These are phyloP conservation scores for Monilinia polystroma DNA, from an alignment of 2,329 filamentous ascomycete genomes.

Conservation along the genomic window DNA sequence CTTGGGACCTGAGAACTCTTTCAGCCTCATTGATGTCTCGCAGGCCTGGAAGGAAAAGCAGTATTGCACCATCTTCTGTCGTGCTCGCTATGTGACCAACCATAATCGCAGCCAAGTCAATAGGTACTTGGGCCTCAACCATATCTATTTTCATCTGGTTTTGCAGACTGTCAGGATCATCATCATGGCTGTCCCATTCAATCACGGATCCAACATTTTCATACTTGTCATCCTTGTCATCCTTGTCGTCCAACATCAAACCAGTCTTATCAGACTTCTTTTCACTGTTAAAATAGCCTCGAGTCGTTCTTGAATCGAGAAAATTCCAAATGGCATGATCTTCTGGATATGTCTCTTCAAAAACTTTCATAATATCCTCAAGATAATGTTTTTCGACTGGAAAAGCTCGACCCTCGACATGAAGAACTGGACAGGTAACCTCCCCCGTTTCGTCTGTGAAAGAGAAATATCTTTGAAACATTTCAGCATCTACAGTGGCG, in stretches of 20 bases:
- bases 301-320: not conserved
- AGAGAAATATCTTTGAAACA: slow-evolving; percentile 80
- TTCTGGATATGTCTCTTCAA: not conserved
- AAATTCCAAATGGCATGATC: not conserved
- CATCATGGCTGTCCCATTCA: slow-evolving; percentile 1
- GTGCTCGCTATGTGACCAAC: slow-evolving; percentile 80
- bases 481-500: slow-evolving; percentile 82
- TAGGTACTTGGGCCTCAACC: slow-evolving; percentile 60
- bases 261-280: not conserved
- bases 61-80: slow-evolving; percentile 76
- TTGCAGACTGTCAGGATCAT: slow-evolving; percentile 9
- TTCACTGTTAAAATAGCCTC: slow-evolving; percentile 5
- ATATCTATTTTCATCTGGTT: slow-evolving; percentile 42
- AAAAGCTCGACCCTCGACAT: slow-evolving; percentile 83
- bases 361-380: slow-evolving; percentile 75
- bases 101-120: slow-evolving; percentile 76
- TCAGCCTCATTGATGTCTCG: slow-evolving; percentile 82
- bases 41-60: slow-evolving; percentile 89
- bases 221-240: not conserved
- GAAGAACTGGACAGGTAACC: slow-evolving; percentile 67
- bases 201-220: slow-evolving; percentile 7
- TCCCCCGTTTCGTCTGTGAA: slow-evolving; percentile 60
- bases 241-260: not conserved
- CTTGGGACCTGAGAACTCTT: slow-evolving; percentile 65
- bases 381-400: slow-evolving; percentile 85